Evolutionary conservation across 805 yeast genomes (phyloP).

Genomic region (Sungouiozyma ichnusensis): DNA sequence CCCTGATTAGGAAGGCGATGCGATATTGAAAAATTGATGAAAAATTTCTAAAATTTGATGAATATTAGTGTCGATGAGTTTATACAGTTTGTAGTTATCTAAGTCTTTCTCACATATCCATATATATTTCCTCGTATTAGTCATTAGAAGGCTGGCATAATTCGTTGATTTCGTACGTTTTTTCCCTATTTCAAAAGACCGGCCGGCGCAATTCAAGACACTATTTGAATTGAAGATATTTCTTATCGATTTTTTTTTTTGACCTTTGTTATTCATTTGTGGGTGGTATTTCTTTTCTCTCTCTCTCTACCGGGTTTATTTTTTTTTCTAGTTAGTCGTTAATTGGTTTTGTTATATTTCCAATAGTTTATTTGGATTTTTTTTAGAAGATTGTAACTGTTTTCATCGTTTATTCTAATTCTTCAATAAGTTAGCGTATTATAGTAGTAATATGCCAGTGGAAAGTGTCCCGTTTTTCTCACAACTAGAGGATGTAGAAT

Average conservation of each 20-base stretch:
- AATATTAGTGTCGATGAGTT: background rate
- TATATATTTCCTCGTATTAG: too few relatives aligned
- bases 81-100: background rate
- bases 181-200: too few relatives aligned
- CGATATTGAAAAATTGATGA: background rate
- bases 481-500: conserved; percentile 28
- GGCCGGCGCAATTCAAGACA: background rate
- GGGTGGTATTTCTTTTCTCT: background rate
- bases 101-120: too few relatives aligned
- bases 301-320: background rate
- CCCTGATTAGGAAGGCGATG: background rate
- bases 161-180: too few relatives aligned
- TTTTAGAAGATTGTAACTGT: background rate
- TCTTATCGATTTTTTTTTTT: conserved; percentile 2
- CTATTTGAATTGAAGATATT: background rate
- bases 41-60: background rate
- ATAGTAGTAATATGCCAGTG: conserved; percentile 6
- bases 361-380: too few relatives aligned
- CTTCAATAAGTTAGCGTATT: background rate
- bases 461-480: conserved; percentile 26
- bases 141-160: too few relatives aligned
- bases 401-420: background rate
- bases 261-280: background rate
- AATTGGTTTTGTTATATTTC: background rate
- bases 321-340: background rate